Percentiles rank a stretch among this genome's conserved stretches.
These are phyloP conservation scores for Boletus sp. DNA, from an alignment of 1,284 basidiomycete species.

Conservation along the genomic window DNA sequence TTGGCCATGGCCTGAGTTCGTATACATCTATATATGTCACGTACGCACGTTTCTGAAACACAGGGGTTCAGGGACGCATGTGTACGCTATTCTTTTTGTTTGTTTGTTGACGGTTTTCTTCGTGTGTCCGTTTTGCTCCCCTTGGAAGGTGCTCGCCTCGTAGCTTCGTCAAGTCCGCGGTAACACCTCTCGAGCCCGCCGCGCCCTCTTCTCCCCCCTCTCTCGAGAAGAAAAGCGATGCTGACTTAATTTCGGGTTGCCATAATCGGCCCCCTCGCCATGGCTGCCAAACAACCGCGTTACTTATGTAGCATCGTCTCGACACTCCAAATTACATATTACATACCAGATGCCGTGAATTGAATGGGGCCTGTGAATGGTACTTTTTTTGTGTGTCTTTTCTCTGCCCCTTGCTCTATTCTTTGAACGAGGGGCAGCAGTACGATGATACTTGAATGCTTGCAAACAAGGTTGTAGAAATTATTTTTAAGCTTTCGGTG, in stretches of 20 bases:
- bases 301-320: neutral
- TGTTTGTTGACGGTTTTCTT: neutral
- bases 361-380: conserved; percentile 6
- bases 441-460: no score
- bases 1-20: no score
- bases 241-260: conserved; percentile 25
- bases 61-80: conserved; percentile 8
- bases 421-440: neutral
- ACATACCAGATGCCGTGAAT: conserved; percentile 26
- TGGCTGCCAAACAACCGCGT: conserved; percentile 14
- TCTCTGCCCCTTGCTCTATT: neutral
- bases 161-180: conserved; percentile 16
- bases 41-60: conserved; percentile 10
- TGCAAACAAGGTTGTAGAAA: neutral
- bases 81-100: neutral
- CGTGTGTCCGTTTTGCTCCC: neutral
- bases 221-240: conserved; percentile 17
- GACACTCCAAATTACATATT: conserved; percentile 17
- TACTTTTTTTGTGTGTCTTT: conserved; percentile 1
- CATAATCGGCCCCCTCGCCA: conserved; percentile 19
- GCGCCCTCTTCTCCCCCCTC: neutral
- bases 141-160: neutral
- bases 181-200: conserved; percentile 12
- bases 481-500: conserved; percentile 7
- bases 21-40: no score